These are phyloP conservation scores for Globisporangium takayamanum DNA, from an alignment of 352 stramenopile genomes.

Conservation along the genomic window DNA sequence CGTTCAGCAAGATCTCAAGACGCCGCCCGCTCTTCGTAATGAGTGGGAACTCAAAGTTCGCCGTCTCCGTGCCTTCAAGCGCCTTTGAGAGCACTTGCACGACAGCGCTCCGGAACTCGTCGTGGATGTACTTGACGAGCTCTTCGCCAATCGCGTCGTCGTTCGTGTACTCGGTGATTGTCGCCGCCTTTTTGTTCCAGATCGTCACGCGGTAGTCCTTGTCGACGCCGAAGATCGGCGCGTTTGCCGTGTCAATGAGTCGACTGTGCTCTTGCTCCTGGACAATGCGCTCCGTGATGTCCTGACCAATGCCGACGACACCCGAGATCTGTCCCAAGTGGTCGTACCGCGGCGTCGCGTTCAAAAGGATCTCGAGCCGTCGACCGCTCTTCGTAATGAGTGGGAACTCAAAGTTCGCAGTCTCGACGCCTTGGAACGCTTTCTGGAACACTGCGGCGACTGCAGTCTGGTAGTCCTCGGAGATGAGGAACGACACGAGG, in stretches of 20 bases:
- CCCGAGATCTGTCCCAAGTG: conserved; percentile 54
- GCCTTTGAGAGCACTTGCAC: conserved; percentile 61
- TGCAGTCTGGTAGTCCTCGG: conserved; percentile 53
- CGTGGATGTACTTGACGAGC: conserved; percentile 61
- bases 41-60: conserved; percentile 84
- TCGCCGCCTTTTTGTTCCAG: conserved; percentile 92
- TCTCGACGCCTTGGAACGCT: conserved; percentile 56
- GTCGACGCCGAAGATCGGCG: conserved; percentile 82
- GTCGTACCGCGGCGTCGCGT: conserved; percentile 64
- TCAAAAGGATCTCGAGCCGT: conserved; percentile 74
- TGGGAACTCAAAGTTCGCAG: conserved; percentile 75
- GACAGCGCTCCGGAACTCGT: conserved; percentile 58
- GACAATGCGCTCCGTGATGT: conserved; percentile 75
- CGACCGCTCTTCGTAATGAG: conserved; percentile 73
- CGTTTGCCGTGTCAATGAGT: conserved; percentile 79
- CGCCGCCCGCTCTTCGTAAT: conserved; percentile 64
- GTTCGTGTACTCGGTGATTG: conserved; percentile 84
- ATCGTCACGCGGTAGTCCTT: conserved; percentile 74
- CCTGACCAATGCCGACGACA: conserved; percentile 76
- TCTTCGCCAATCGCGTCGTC: conserved; percentile 82
- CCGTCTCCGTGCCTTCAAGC: conserved; percentile 51
- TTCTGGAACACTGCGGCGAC: conserved; percentile 68
- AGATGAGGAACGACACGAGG: conserved; percentile 77
- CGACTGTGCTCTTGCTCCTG: conserved; percentile 80
- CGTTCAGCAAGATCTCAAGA: conserved; percentile 79